phyloP scores from a whole-genome alignment of 2,329 filamentous ascomycete genomes.

The Sporothrix pallida region DNA sequence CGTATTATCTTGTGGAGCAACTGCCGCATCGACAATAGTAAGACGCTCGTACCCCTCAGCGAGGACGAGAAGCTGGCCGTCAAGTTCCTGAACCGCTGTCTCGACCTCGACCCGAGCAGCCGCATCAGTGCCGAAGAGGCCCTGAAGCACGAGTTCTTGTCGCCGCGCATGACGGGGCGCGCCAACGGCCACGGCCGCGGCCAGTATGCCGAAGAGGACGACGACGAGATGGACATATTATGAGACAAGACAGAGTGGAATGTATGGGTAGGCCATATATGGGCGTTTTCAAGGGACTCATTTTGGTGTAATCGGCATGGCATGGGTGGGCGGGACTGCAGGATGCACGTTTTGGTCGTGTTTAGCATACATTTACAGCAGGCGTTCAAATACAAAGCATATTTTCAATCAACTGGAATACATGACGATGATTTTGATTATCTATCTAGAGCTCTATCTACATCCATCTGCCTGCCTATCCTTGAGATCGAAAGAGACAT shows the following conservation, averaged over 20 bases:
- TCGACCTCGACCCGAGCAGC: conserved; percentile 76
- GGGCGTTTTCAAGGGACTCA: no score
- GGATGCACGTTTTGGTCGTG: conserved; percentile 18
- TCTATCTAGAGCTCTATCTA: no score
- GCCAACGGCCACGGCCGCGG: conserved; percentile 10
- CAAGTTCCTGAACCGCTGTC: conserved; percentile 71
- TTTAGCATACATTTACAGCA: neutral
- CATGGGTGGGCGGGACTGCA: neutral
- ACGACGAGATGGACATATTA: conserved; percentile 62
- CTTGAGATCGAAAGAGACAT: no score
- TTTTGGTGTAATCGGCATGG: neutral
- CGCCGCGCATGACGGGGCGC: conserved; percentile 31
- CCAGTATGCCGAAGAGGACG: conserved; percentile 46
- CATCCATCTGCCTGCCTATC: no score
- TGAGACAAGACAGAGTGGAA: conserved; percentile 39
- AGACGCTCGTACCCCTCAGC: conserved; percentile 53
- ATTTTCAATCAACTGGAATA: neutral
- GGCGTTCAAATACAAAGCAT: conserved; percentile 8
- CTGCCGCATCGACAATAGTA: conserved; percentile 63
- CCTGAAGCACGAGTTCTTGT: conserved; percentile 72
- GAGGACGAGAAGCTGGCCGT: conserved; percentile 75
- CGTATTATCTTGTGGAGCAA: conserved; percentile 97
- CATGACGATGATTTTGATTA: no score
- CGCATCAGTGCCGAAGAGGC: conserved; percentile 78
- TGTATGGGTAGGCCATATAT: no score